Evolutionary conservation across 805 yeast genomes (phyloP).

Genomic region (Pichia nakasei): DNA sequence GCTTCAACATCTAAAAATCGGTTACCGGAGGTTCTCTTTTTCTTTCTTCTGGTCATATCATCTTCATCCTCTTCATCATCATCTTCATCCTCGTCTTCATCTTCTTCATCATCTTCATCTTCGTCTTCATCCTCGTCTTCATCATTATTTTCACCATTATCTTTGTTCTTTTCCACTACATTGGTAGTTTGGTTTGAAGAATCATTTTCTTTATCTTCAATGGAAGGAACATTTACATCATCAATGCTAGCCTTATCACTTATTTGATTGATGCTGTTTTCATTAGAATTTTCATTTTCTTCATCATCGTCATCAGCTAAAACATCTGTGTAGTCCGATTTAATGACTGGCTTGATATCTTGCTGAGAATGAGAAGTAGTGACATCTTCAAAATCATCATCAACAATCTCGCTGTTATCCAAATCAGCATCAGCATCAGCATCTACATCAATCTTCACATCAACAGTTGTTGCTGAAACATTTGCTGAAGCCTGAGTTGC

Average conservation of each 20-base stretch:
- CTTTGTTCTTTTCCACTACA: slow-evolving; percentile 2
- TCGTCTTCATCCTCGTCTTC: slow-evolving; percentile 14
- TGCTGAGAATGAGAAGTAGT: background rate
- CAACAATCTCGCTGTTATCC: background rate
- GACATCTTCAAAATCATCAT: background rate
- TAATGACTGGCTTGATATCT: background rate
- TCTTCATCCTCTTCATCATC: slow-evolving; percentile 52
- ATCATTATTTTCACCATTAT: slow-evolving; percentile 10
- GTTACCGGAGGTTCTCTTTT: slow-evolving; percentile 51
- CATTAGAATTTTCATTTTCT: background rate
- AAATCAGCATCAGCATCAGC: too few species aligned
- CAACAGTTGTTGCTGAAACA: background rate
- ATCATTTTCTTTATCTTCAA: background rate
- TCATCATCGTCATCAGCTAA: background rate
- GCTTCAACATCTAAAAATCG: slow-evolving; percentile 98
- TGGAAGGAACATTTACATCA: background rate
- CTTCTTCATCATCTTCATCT: slow-evolving; percentile 23
- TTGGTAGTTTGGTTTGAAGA: background rate
- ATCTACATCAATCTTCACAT: too few species aligned
- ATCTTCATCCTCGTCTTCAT: slow-evolving; percentile 36
- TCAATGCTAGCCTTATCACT: background rate
- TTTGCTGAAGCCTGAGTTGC: too few species aligned
- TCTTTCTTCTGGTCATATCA: slow-evolving; percentile 39
- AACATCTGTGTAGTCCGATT: background rate
- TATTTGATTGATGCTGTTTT: too few species aligned